phyloP scores from a whole-genome alignment of 169 alveolate genomes.

The Eimeria maxima region DNA sequence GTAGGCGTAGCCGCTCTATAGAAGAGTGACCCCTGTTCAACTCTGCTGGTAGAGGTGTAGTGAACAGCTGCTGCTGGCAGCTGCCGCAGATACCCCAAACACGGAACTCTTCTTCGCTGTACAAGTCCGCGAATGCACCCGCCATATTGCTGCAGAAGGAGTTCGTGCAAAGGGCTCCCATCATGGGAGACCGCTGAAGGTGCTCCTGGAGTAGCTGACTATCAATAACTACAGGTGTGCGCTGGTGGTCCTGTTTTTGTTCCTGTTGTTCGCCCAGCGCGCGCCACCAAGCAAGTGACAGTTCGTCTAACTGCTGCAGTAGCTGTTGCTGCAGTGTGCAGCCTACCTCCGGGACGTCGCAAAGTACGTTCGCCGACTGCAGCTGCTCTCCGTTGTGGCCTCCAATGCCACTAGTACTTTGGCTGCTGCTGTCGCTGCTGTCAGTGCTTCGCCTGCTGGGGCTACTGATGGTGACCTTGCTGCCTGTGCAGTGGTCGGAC shows the following conservation, averaged over 20 bases:
- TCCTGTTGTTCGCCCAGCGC: conserved; percentile 34
- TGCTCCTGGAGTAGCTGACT: background rate
- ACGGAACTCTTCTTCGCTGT: conserved; percentile 81
- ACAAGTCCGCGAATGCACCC: conserved; percentile 64
- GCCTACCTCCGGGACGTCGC: conserved; percentile 21
- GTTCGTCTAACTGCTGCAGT: conserved; percentile 77
- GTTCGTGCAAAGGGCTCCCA: conserved; percentile 75
- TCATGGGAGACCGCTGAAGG: background rate
- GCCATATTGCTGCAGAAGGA: conserved; percentile 62
- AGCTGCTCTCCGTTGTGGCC: background rate
- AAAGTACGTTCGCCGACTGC: background rate
- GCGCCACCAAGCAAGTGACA: conserved; percentile 25
- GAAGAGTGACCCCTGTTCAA: background rate
- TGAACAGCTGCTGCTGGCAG: conserved; percentile 76
- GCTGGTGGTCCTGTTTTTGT: conserved; percentile 14
- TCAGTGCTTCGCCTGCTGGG: conserved; percentile 31
- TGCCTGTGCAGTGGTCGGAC: background rate
- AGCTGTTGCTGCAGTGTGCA: conserved; percentile 26
- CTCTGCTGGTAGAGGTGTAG: conserved; percentile 52
- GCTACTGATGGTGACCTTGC: conserved; percentile 29
- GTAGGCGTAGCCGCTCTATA: background rate
- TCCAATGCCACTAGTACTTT: background rate
- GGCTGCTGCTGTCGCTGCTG: conserved; percentile 55
- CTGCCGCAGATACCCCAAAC: conserved; percentile 78
- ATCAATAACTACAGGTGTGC: conserved; percentile 36